Evolutionary conservation across 352 stramenopile genomes (phyloP).

Genomic region (Pythium utonaiense): DNA sequence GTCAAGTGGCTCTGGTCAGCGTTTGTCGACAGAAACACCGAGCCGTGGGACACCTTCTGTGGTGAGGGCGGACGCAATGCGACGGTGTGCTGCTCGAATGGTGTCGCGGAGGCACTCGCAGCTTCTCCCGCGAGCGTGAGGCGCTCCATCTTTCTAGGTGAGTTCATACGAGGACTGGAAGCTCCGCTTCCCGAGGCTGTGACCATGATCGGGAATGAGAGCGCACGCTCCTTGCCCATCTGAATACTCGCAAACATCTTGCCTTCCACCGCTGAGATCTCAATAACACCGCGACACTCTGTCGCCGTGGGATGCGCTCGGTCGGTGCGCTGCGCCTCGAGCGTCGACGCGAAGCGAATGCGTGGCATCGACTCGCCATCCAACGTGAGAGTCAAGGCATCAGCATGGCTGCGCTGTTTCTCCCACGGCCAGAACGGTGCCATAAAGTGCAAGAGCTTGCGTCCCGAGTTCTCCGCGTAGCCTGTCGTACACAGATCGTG

Average conservation of each 20-base stretch:
- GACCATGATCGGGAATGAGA: constrained; percentile 32
- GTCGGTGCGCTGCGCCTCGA: constrained; percentile 5
- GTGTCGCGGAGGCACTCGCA: neutral
- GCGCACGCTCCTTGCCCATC: constrained; percentile 22
- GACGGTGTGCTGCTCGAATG: constrained; percentile 21
- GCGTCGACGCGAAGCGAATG: constrained; percentile 50
- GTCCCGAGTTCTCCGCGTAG: constrained; percentile 55
- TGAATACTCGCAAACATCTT: constrained; percentile 18
- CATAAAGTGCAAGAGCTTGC: constrained; percentile 64
- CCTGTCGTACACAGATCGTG: constrained; percentile 78
- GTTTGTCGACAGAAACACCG: constrained; percentile 23
- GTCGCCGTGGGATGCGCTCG: neutral
- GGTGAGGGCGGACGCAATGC: constrained; percentile 28
- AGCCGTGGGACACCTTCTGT: constrained; percentile 29
- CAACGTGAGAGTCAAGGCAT: constrained; percentile 31
- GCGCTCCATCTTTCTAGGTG: constrained; percentile 1
- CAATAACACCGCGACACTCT: constrained; percentile 17
- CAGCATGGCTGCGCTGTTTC: constrained; percentile 24
- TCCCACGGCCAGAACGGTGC: constrained; percentile 54
- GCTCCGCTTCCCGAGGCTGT: constrained; percentile 1
- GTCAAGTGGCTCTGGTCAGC: constrained; percentile 3
- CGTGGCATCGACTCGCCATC: constrained; percentile 32
- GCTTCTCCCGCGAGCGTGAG: neutral
- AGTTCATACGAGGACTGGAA: constrained; percentile 1
- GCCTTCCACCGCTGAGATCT: constrained; percentile 24